Percentiles rank a stretch among this genome's conserved stretches.
Evolutionary conservation across 2,329 filamentous ascomycete genomes (phyloP).

Genomic region (Talaromyces sp.): DNA sequence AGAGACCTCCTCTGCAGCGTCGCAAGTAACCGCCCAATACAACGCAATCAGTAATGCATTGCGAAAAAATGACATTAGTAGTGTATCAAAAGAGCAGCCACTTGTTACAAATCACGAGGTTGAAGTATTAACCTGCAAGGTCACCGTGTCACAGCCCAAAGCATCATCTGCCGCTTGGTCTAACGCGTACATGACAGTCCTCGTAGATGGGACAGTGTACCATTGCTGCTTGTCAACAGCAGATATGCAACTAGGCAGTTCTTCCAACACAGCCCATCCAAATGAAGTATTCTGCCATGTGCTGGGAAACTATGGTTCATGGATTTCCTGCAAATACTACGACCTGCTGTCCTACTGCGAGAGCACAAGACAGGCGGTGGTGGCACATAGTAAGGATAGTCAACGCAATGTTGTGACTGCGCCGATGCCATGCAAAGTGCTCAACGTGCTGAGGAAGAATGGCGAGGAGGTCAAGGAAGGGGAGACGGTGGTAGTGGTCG

Average conservation of each 20-base stretch:
- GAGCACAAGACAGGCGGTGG: conserved; percentile 16
- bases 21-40: conserved; percentile 18
- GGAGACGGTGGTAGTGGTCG: conserved; percentile 30
- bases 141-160: too few species aligned
- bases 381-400: conserved; percentile 2
- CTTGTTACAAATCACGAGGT: too few species aligned
- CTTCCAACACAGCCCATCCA: conserved; percentile 3
- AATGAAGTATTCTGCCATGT: conserved; percentile 25
- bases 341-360: conserved; percentile 26
- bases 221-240: neutral
- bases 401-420: conserved; percentile 19
- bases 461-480: conserved; percentile 28
- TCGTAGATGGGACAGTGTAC: neutral
- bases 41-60: conserved; percentile 19
- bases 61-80: too few species aligned
- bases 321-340: conserved; percentile 21
- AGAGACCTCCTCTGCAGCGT: conserved; percentile 12
- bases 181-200: conserved; percentile 10
- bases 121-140: neutral
- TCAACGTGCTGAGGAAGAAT: conserved; percentile 27
- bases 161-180: conserved; percentile 16
- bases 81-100: too few species aligned
- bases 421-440: conserved; percentile 35
- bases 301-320: conserved; percentile 25
- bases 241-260: neutral